Percentiles rank a stretch among this genome's conserved stretches.
Evolutionary conservation across 768 basidiomycete species (phyloP).

Genomic region (Piloderma croceum): DNA sequence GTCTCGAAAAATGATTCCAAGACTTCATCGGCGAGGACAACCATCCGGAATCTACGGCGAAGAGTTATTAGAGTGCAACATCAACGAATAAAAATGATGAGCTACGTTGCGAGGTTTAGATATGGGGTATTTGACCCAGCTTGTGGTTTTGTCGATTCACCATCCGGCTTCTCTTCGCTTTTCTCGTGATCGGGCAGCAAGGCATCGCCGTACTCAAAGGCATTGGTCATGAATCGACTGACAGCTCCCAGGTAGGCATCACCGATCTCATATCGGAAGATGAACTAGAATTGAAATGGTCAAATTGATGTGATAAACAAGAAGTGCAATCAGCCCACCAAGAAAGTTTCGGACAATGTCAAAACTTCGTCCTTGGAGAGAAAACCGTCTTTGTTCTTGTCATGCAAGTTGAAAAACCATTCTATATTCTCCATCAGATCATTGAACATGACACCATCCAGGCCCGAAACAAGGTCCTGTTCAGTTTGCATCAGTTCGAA

Average conservation of each 20-base stretch:
- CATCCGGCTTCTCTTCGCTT: conserved; percentile 28
- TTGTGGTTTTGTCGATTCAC: conserved; percentile 38
- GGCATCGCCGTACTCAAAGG: conserved; percentile 97
- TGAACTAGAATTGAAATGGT: conserved; percentile 56
- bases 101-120: conserved; percentile 83
- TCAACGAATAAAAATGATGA: conserved; percentile 1
- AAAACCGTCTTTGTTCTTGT: conserved; percentile 94
- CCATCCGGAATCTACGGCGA: conserved; percentile 88
- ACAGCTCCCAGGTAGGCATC: conserved; percentile 96
- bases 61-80: conserved; percentile 5
- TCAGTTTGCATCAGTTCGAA: not conserved
- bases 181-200: conserved; percentile 55
- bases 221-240: conserved; percentile 95
- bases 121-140: conserved; percentile 82
- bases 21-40: conserved; percentile 92
- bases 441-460: conserved; percentile 91
- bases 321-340: conserved; percentile 47
- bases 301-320: conserved; percentile 6
- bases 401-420: conserved; percentile 96
- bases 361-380: conserved; percentile 95
- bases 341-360: conserved; percentile 87
- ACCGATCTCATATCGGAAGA: conserved; percentile 94
- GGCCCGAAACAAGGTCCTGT: conserved; percentile 83
- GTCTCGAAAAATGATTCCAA: conserved; percentile 96
- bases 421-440: conserved; percentile 98